Evolutionary conservation across 2,329 filamentous ascomycete species (phyloP).

Genomic region (Periconia macrospinosa): DNA sequence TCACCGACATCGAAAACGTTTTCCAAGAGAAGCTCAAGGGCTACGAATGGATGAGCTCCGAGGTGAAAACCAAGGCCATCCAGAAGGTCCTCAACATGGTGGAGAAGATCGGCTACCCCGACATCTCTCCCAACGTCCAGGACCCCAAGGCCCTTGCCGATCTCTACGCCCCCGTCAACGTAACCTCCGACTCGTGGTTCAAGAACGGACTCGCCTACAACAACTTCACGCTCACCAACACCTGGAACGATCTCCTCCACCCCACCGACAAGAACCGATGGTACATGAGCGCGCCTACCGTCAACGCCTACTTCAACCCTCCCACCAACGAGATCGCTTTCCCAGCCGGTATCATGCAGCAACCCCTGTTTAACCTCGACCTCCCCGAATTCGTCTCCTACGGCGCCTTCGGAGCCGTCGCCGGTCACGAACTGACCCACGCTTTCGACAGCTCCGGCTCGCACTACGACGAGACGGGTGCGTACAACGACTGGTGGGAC

Average conservation of each 20-base stretch:
- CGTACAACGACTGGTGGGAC: conserved; percentile 67
- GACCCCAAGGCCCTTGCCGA: background rate
- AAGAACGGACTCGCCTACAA: background rate
- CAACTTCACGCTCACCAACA: background rate
- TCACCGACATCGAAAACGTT: conserved; percentile 10
- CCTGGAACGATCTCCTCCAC: background rate
- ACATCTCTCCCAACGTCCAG: conserved; percentile 1
- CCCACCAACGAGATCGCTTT: background rate
- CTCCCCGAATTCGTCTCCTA: conserved; percentile 67
- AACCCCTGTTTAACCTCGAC: conserved; percentile 63
- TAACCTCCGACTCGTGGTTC: background rate
- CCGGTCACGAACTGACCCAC: conserved; percentile 69
- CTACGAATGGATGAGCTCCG: conserved; percentile 1
- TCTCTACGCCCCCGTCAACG: background rate
- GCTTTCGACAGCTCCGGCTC: conserved; percentile 68
- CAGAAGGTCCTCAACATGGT: conserved; percentile 1
- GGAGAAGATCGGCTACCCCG: conserved; percentile 1
- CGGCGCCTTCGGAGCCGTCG: conserved; percentile 67
- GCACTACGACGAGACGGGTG: conserved; percentile 64
- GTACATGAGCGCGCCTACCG: background rate
- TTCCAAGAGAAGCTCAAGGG: background rate
- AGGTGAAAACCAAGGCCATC: background rate
- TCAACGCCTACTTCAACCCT: background rate
- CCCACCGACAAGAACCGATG: background rate
- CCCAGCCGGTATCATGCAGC: conserved; percentile 67